phyloP scores from a whole-genome alignment of 2,329 filamentous ascomycete genomes.

The Hymenoscyphus repandus region DNA sequence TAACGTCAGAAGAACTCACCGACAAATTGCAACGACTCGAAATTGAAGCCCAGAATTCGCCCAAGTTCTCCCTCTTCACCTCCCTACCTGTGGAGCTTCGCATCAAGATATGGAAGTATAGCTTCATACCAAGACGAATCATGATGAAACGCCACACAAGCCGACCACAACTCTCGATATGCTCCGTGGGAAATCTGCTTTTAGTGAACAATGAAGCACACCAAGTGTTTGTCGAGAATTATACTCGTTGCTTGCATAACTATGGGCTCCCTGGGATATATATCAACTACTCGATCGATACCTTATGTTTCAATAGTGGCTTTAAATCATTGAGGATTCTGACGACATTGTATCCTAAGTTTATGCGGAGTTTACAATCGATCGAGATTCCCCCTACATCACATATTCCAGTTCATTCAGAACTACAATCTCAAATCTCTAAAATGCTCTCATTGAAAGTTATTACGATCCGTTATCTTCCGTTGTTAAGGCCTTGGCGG shows the following conservation, averaged over 20 bases:
- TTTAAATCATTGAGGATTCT: not conserved
- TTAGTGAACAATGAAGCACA: constrained; percentile 12
- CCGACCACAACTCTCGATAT: not conserved
- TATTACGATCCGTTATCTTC: no score
- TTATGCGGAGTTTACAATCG: not conserved
- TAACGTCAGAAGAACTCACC: not conserved
- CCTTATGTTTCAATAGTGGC: not conserved
- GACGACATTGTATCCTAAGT: not conserved
- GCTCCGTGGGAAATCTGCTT: constrained; percentile 4
- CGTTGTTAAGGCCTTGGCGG: no score
- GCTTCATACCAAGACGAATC: constrained; percentile 15
- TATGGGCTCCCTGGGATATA: not conserved
- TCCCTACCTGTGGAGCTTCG: constrained; percentile 15
- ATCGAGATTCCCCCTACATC: no score
- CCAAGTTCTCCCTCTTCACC: constrained; percentile 11
- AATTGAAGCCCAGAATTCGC: not conserved
- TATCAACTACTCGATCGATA: not conserved
- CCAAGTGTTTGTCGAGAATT: not conserved
- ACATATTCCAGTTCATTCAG: no score
- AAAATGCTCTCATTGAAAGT: no score
- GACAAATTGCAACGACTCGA: not conserved
- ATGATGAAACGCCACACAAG: constrained; percentile 53
- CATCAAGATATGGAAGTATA: constrained; percentile 12
- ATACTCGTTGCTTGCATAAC: not conserved
- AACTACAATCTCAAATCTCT: no score